A percentile compares a stretch with the other conserved stretches of the same genome.
Conservation (phyloP, 1,284 basidiomycete genomes). For the Stereum hirsutum region DNA sequence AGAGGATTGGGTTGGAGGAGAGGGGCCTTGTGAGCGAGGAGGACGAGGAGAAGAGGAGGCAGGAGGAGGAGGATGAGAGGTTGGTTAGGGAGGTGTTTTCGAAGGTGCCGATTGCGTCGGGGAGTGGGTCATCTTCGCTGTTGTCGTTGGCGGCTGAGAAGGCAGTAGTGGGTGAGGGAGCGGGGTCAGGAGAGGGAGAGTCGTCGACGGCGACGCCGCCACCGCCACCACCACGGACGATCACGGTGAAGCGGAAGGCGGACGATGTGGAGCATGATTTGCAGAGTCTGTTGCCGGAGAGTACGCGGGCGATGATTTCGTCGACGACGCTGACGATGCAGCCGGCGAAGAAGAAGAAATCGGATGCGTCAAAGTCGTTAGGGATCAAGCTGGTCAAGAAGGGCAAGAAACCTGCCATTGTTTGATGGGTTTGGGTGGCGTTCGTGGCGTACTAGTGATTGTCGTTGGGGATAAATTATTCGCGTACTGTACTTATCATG, state of each 20-base stretch:
- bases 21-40: slow-evolving; percentile 67
- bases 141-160: slow-evolving; percentile 1
- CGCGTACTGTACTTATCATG: no score
- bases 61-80: slow-evolving; percentile 90
- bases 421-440: no score
- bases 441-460: no score
- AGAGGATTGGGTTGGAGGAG: slow-evolving; percentile 48
- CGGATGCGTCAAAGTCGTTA: slow-evolving; percentile 46
- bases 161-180: neutral
- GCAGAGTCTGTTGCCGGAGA: slow-evolving; percentile 62
- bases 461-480: no score
- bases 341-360: slow-evolving; percentile 55
- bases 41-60: slow-evolving; percentile 49
- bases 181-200: slow-evolving; percentile 18
- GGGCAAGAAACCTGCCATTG: slow-evolving; percentile 13
- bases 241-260: slow-evolving; percentile 78
- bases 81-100: slow-evolving; percentile 83
- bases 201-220: slow-evolving; percentile 10
- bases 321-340: slow-evolving; percentile 34
- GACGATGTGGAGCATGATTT: slow-evolving; percentile 62
- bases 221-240: slow-evolving; percentile 13
- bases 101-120: slow-evolving; percentile 44
- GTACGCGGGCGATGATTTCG: slow-evolving; percentile 57
- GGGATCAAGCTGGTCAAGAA: slow-evolving; percentile 73
- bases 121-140: no score